phyloP scores from a whole-genome alignment of 2,329 filamentous ascomycete genomes.

The Penicillium psychrosexuale region DNA sequence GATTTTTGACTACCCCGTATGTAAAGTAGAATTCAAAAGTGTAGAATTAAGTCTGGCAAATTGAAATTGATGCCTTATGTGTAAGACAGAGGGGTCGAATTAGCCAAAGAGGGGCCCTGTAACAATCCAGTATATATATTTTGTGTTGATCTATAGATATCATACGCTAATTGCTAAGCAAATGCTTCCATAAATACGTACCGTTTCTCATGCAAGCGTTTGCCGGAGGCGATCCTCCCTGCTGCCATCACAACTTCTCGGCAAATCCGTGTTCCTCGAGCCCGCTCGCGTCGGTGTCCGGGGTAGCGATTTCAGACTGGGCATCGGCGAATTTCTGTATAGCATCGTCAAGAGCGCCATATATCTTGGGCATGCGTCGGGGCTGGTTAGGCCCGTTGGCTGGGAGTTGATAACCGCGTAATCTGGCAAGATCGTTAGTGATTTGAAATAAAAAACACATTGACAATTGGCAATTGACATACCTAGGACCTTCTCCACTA shows the following conservation, averaged over 20 bases:
- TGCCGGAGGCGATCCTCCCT: neutral
- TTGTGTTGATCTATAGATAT: neutral
- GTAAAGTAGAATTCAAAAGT: too few species aligned
- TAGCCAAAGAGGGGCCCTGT: too few species aligned
- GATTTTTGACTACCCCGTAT: too few species aligned
- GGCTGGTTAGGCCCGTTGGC: conserved; percentile 60
- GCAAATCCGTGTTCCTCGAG: conserved; percentile 59
- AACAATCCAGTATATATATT: neutral
- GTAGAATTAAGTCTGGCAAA: too few species aligned
- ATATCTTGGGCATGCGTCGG: conserved; percentile 67
- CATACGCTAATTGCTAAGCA: conserved; percentile 1
- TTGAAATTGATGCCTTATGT: too few species aligned
- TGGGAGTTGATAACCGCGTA: conserved; percentile 80
- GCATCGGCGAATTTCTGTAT: conserved; percentile 49
- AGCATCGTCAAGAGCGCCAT: conserved; percentile 56
- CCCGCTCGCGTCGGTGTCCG: conserved; percentile 51
- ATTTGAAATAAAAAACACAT: neutral
- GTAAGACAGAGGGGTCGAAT: too few species aligned
- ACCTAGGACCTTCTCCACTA: conserved; percentile 73
- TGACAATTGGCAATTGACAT: conserved; percentile 15
- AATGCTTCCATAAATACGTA: neutral
- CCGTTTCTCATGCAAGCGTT: conserved; percentile 3
- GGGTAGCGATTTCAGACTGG: conserved; percentile 50
- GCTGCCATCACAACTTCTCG: conserved; percentile 33
- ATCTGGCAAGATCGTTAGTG: conserved; percentile 36